These are phyloP conservation scores for Acanthamoeba lenticulata DNA, from an alignment of 208 protist species.

Conservation along the genomic window DNA sequence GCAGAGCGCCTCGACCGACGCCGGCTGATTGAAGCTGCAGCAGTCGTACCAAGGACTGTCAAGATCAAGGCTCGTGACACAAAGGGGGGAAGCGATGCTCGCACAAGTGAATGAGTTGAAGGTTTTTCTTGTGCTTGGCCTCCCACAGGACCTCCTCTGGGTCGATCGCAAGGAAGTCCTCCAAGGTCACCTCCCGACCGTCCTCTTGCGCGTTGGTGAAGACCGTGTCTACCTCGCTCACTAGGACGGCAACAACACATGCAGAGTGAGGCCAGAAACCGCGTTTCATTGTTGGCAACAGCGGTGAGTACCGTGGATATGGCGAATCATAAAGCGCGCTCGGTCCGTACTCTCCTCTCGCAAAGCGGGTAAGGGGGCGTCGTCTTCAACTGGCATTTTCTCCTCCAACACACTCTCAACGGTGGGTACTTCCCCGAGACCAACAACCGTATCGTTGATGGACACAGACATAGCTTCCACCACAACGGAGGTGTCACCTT, in stretches of 20 bases:
- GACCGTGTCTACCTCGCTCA: neutral
- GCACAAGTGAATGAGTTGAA: constrained; percentile 6
- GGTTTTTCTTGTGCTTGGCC: constrained; percentile 17
- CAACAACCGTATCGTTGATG: too few species aligned
- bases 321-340: neutral
- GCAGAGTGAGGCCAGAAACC: neutral
- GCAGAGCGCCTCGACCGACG: neutral
- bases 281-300: neutral
- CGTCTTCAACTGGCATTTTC: too few species aligned
- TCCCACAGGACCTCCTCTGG: neutral
- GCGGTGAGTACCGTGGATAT: neutral
- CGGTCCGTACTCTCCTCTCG: neutral
- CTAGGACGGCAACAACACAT: neutral
- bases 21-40: constrained; percentile 6
- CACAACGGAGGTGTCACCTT: too few species aligned
- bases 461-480: too few species aligned
- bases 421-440: too few species aligned
- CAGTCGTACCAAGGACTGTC: too few species aligned
- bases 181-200: neutral
- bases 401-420: too few species aligned
- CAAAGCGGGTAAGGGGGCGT: too few species aligned
- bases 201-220: neutral
- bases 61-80: too few species aligned
- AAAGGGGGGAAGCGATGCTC: neutral
- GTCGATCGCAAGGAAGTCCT: neutral